Conservation (phyloP, 179 eudicot species). For the Silene noctiflora region DNA sequence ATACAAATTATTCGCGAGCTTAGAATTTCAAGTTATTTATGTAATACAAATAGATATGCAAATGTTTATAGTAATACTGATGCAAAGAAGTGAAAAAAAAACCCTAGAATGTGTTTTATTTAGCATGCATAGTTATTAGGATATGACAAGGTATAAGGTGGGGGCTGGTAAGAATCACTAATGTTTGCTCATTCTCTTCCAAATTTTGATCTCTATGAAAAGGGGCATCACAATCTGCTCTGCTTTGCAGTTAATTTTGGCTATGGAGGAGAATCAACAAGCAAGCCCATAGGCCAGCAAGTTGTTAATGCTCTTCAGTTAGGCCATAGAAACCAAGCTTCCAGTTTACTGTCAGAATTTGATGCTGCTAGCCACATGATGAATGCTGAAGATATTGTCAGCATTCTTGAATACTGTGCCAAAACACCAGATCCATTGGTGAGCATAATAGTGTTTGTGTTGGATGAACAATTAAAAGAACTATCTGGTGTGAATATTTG, state of each 20-base stretch:
- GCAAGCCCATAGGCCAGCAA: slow-evolving; percentile 41
- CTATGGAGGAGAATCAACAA: slow-evolving; percentile 25
- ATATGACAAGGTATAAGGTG: not conserved
- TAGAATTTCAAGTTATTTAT: not conserved
- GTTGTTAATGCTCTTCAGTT: slow-evolving; percentile 64
- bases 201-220: not conserved
- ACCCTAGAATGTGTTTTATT: not conserved
- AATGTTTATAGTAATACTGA: not conserved
- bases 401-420: slow-evolving; percentile 66
- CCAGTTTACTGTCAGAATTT: slow-evolving; percentile 49
- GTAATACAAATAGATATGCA: not conserved
- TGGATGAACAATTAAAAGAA: slow-evolving; percentile 1
- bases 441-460: slow-evolving; percentile 24
- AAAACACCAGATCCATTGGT: slow-evolving; percentile 79
- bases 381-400: slow-evolving; percentile 43
- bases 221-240: slow-evolving; percentile 10
- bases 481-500: not conserved
- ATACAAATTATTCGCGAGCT: not conserved
- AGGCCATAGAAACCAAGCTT: slow-evolving; percentile 68
- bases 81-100: not conserved
- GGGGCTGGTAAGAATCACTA: not conserved
- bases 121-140: not conserved
- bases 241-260: slow-evolving; percentile 30
- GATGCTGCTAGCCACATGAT: slow-evolving; percentile 26
- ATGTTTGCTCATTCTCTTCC: not conserved